Evolutionary conservation across 176 grass and related monocot genomes (phyloP).

Genomic region (Typha latifolia): DNA sequence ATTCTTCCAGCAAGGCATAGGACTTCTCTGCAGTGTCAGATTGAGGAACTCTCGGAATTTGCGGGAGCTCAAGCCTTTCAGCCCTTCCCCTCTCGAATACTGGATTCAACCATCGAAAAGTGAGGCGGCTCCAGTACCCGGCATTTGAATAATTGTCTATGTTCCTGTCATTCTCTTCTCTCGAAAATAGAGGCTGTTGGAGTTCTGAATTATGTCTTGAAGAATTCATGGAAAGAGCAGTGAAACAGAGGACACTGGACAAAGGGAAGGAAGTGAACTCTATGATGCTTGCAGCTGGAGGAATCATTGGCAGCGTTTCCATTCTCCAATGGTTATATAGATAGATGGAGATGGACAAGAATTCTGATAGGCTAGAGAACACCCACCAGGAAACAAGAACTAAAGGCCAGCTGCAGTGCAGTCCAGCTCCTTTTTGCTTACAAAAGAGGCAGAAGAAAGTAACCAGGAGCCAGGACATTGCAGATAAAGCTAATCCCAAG

Average conservation of each 20-base stretch:
- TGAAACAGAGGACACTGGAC: conserved; percentile 21
- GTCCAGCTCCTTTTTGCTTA: conserved; percentile 20
- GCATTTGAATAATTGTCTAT: conserved; percentile 33
- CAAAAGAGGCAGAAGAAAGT: conserved; percentile 32
- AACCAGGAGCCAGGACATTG: conserved; percentile 41
- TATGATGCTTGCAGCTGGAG: conserved; percentile 4
- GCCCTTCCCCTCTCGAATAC: conserved; percentile 52
- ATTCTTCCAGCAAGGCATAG: conserved; percentile 52
- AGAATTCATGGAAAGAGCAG: conserved; percentile 17
- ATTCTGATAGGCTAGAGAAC: conserved; percentile 35
- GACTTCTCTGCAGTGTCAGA: conserved; percentile 46
- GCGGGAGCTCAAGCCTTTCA: conserved; percentile 43
- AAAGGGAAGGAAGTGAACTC: conserved; percentile 41
- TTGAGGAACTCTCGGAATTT: conserved; percentile 47
- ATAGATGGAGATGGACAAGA: conserved; percentile 21
- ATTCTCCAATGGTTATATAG: conserved; percentile 13
- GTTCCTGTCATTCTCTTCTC: conserved; percentile 22
- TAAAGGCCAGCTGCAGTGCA: conserved; percentile 22
- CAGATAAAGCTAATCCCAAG: conserved; percentile 19
- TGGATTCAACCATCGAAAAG: conserved; percentile 64
- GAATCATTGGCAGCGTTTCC: not conserved
- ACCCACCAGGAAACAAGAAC: conserved; percentile 64
- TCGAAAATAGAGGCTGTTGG: conserved; percentile 29
- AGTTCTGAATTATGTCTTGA: conserved; percentile 12
- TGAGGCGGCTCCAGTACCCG: conserved; percentile 58